Percentiles rank a stretch among this genome's conserved stretches.
These are phyloP conservation scores for Penicillium sp. DNA, from an alignment of 2,329 filamentous ascomycete species.

Conservation along the genomic window DNA sequence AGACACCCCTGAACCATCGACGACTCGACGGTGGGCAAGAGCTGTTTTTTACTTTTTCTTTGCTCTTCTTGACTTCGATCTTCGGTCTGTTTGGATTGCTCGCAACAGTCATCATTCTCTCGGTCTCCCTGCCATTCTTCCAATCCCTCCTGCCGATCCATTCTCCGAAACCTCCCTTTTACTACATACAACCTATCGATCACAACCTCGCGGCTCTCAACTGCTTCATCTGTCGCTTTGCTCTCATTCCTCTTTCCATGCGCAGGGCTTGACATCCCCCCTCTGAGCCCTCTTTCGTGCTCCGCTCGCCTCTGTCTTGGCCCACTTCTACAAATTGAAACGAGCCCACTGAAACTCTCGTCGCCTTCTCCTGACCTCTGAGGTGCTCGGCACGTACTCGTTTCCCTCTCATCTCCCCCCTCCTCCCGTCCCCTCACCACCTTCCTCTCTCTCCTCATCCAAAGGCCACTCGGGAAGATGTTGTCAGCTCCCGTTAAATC, in stretches of 20 bases:
- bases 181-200: background rate
- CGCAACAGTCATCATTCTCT: background rate
- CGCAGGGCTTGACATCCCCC: constrained; percentile 13
- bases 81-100: background rate
- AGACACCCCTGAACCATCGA: constrained; percentile 4
- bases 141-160: constrained; percentile 42
- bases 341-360: background rate
- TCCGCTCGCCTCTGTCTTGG: constrained; percentile 15
- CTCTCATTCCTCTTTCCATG: constrained; percentile 20
- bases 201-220: background rate
- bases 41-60: background rate
- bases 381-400: constrained; percentile 20
- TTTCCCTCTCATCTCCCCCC: constrained; percentile 2
- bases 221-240: background rate
- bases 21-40: background rate
- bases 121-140: constrained; percentile 27
- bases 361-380: constrained; percentile 14
- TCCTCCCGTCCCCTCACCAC: constrained; percentile 4
- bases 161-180: constrained; percentile 25
- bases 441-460: constrained; percentile 2
- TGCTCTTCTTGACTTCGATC: constrained; percentile 8
- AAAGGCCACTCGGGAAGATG: constrained; percentile 28
- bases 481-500: constrained; percentile 46
- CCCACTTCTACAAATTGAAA: background rate
- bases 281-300: background rate